Evolutionary conservation across 2,329 filamentous ascomycete species (phyloP), one percentile per base, ranked within the genome.

Genomic region (Aspergillus pseudotamarii): DNA sequence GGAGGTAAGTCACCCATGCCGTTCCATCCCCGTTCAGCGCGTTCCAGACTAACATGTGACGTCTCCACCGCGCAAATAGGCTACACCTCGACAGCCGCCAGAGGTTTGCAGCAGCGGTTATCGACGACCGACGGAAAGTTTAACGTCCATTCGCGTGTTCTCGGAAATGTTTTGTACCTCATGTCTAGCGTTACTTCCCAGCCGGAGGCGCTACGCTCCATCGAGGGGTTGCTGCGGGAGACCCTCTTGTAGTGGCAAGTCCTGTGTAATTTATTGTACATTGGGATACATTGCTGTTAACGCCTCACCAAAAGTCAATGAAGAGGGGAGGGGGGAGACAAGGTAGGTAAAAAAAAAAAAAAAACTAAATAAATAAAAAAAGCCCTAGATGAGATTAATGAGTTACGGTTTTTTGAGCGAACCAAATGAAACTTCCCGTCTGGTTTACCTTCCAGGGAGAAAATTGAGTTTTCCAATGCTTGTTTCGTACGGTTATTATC

Each of bases 91-190:
- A 86, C 79, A 1, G 86, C 84, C 6, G 83, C 86, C 2, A 78
- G 80, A 21, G 81, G 81, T 0, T 72, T 88, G 30, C 85, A 86
- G 59, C 79, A 85, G 60, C 74, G 77, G 14, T 72, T 89, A 23
- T 73, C 84, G 8, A 73, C 76, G 3, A 71, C 74, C 2, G 69
- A 71, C 2, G 68, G 80, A 23, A 68, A 78, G 9, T 79, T 82
- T 57, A 81, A 81, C 12, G 80, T 88, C 4, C 86, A 89, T 69
- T 86, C 84, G 3, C 78, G 86, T n/a, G 83, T 88, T 5, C 74
- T 88, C 26, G 86, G 86, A 0, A 88, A 88, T 71, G 83, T 88
- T 16, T 76, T 88, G 21, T 88, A 89, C 69, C 74, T 88, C 41
- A 88, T 89, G 86, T 82, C 85, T 9, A 85, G 85, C 61, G 72